These are phyloP conservation scores for Globisporangium spiculum DNA, from an alignment of 352 stramenopile species.

Conservation along the genomic window DNA sequence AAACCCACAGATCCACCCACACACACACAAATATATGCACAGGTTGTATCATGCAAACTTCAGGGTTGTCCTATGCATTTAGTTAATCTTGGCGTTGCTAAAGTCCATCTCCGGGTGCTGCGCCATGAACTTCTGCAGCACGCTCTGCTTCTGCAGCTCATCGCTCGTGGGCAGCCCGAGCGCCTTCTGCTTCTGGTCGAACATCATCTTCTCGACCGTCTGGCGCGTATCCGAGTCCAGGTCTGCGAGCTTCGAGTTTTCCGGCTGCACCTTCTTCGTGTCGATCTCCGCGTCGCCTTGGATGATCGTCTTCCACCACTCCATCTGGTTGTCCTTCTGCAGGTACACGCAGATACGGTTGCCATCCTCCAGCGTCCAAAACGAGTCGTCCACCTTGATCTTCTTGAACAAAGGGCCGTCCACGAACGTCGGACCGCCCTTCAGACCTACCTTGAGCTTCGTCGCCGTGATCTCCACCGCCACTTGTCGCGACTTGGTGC, in stretches of 20 bases:
- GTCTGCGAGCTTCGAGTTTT: slow-evolving; percentile 98
- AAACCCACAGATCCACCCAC: background rate
- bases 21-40: background rate
- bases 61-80: slow-evolving; percentile 1
- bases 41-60: slow-evolving; percentile 2
- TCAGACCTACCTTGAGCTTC: slow-evolving; percentile 90
- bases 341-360: slow-evolving; percentile 92
- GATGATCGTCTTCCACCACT: slow-evolving; percentile 99
- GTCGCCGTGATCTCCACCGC: slow-evolving; percentile 90
- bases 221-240: slow-evolving; percentile 98
- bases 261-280: slow-evolving; percentile 97
- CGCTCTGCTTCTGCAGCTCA: slow-evolving; percentile 97
- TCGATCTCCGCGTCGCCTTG: slow-evolving; percentile 96
- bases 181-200: slow-evolving; percentile 96
- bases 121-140: slow-evolving; percentile 99
- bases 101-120: slow-evolving; percentile 99
- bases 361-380: slow-evolving; percentile 97
- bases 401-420: slow-evolving; percentile 93
- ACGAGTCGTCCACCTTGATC: slow-evolving; percentile 98
- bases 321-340: slow-evolving; percentile 99
- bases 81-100: slow-evolving; percentile 97
- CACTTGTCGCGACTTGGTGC: slow-evolving; percentile 93
- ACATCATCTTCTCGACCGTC: slow-evolving; percentile 99
- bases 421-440: slow-evolving; percentile 64
- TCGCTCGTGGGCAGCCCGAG: slow-evolving; percentile 96